Evolutionary conservation across 371 early-diverging fungal genomes (phyloP).

Genomic region (Apophysomyces trapeziformis): DNA sequence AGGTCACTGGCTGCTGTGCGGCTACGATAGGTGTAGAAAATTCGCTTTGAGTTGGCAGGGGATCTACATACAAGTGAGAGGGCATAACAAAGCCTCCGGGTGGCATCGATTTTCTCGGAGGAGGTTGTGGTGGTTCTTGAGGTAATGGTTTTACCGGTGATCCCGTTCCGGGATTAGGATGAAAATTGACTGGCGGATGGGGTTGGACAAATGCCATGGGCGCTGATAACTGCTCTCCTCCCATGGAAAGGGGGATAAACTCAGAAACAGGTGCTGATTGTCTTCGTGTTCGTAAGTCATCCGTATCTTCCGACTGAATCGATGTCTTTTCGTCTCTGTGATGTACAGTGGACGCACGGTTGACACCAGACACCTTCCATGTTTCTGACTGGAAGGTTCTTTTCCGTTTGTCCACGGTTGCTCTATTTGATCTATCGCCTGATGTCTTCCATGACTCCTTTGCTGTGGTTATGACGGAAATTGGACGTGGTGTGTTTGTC

Average conservation of each 20-base stretch:
- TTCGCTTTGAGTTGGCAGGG: not conserved
- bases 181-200: not conserved
- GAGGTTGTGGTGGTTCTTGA: constrained; percentile 32
- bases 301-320: not conserved
- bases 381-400: not conserved
- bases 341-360: not conserved
- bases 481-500: constrained; percentile 1
- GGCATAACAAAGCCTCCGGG: constrained; percentile 13
- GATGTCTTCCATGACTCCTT: constrained; percentile 14
- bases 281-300: constrained; percentile 10
- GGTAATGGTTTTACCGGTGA: constrained; percentile 30
- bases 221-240: not conserved
- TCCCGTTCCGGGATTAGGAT: not conserved
- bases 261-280: constrained; percentile 15
- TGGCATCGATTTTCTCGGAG: constrained; percentile 20
- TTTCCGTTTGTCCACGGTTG: not conserved
- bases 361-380: not conserved
- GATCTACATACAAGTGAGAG: not conserved
- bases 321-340: constrained; percentile 5
- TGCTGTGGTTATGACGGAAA: not conserved
- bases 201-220: constrained; percentile 8
- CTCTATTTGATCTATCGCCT: not conserved
- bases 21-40: constrained; percentile 4
- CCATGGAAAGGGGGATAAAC: not conserved
- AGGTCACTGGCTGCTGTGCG: not conserved